These are phyloP conservation scores for Clonostachys sp. DNA, from an alignment of 2,329 filamentous ascomycete genomes.

Conservation along the genomic window DNA sequence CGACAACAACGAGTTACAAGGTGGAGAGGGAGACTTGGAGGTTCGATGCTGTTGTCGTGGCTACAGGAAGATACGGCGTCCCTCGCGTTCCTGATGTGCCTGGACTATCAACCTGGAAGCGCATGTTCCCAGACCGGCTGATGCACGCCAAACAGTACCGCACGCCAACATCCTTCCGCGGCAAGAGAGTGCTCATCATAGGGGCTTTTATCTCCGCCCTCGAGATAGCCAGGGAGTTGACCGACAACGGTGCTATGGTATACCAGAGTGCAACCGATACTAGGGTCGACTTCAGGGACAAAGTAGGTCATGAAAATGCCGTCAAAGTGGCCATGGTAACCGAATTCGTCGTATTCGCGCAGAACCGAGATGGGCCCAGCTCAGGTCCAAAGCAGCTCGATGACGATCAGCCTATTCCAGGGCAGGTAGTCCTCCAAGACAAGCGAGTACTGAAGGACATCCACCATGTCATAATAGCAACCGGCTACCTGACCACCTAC, in stretches of 20 bases:
- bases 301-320: slow-evolving; percentile 37
- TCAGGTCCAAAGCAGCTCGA: slow-evolving; percentile 30
- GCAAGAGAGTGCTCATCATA: slow-evolving; percentile 45
- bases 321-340: too few species aligned
- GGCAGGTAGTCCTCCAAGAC: too few species aligned
- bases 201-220: slow-evolving; percentile 43
- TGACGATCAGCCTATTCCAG: slow-evolving; percentile 39
- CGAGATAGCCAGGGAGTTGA: slow-evolving; percentile 34
- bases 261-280: slow-evolving; percentile 52
- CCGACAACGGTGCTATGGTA: slow-evolving; percentile 25
- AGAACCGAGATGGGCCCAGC: slow-evolving; percentile 30
- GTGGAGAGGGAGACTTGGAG: slow-evolving; percentile 7
- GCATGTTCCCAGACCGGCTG: slow-evolving; percentile 43
- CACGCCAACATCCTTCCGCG: slow-evolving; percentile 49
- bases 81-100: slow-evolving; percentile 56
- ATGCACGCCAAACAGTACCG: slow-evolving; percentile 72
- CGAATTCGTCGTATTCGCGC: slow-evolving; percentile 16
- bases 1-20: slow-evolving; percentile 7
- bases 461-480: slow-evolving; percentile 52
- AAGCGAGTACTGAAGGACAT: too few species aligned
- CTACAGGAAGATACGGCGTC: slow-evolving; percentile 63
- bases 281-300: slow-evolving; percentile 50
- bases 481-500: slow-evolving; percentile 64
- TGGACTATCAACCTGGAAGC: slow-evolving; percentile 55
- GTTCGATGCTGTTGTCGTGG: slow-evolving; percentile 64